phyloP scores from a whole-genome alignment of 768 basidiomycete genomes.

The Lactifluus hygrophoroides region DNA sequence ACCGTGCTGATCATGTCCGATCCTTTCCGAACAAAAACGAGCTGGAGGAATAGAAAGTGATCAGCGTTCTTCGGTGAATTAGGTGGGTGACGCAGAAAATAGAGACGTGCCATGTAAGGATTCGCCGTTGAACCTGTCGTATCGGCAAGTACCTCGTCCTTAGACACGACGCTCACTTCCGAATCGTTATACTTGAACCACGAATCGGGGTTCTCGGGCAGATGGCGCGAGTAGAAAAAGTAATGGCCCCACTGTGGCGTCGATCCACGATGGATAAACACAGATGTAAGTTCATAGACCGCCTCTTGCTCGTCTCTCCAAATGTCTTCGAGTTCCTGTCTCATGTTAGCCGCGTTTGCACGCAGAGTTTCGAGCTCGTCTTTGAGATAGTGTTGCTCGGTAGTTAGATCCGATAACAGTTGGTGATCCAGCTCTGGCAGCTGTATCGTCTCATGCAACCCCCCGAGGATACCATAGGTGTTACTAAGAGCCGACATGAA shows the following conservation, averaged over 20 bases:
- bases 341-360: constrained; percentile 41
- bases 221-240: constrained; percentile 88
- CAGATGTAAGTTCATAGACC: constrained; percentile 86
- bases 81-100: background rate
- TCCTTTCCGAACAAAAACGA: constrained; percentile 78
- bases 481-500: constrained; percentile 48
- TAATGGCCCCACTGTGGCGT: constrained; percentile 88
- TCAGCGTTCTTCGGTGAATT: background rate
- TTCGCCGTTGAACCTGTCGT: constrained; percentile 89
- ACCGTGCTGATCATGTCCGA: constrained; percentile 75
- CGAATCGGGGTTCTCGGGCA: constrained; percentile 68
- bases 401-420: constrained; percentile 41
- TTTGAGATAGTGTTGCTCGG: constrained; percentile 46
- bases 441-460: constrained; percentile 33
- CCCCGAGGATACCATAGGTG: constrained; percentile 50
- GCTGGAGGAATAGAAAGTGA: constrained; percentile 32
- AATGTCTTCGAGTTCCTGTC: constrained; percentile 59
- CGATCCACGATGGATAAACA: constrained; percentile 90
- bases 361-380: constrained; percentile 52
- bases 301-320: constrained; percentile 63
- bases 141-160: constrained; percentile 81
- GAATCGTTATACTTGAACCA: constrained; percentile 99
- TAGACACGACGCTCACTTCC: constrained; percentile 64
- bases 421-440: constrained; percentile 52
- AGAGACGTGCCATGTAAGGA: constrained; percentile 65